Evolutionary conservation across 176 grass and related monocot species (phyloP).

Genomic region (Leersia perrieri): DNA sequence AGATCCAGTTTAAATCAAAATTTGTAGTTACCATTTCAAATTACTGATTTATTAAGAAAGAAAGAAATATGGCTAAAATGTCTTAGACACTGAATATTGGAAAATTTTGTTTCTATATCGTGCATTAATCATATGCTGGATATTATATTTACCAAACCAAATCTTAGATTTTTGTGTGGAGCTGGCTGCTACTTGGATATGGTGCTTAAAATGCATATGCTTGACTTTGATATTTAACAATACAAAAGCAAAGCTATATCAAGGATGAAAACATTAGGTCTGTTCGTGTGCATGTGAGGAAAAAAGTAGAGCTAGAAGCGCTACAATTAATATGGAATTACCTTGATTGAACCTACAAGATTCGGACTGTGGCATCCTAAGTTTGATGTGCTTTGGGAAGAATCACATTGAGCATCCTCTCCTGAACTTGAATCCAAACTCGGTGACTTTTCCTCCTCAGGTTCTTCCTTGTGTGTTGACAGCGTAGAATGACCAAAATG

Average conservation of each 20-base stretch:
- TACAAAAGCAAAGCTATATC: not conserved
- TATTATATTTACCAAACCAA: not conserved
- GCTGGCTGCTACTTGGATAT: not conserved
- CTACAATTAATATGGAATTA: conserved; percentile 29
- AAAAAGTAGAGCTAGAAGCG: not conserved
- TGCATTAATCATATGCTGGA: not conserved
- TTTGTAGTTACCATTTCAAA: not conserved
- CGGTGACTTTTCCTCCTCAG: conserved; percentile 69
- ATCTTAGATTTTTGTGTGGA: not conserved
- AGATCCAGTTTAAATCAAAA: not conserved
- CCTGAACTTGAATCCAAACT: conserved; percentile 44
- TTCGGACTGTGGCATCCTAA: conserved; percentile 33
- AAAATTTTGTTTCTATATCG: not conserved
- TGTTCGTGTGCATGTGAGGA: not conserved
- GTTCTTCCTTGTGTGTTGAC: conserved; percentile 83
- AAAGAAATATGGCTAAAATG: not conserved
- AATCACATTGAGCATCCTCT: conserved; percentile 36
- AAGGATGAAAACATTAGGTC: not conserved
- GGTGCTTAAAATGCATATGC: not conserved
- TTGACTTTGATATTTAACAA: not conserved
- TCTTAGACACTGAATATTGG: not conserved
- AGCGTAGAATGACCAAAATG: conserved; percentile 48
- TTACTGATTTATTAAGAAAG: not conserved
- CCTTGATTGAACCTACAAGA: conserved; percentile 52
- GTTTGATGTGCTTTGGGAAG: conserved; percentile 29